Evolutionary conservation across 140 eudicot genomes (phyloP).

Genomic region (Erigeron philadelphicus): DNA sequence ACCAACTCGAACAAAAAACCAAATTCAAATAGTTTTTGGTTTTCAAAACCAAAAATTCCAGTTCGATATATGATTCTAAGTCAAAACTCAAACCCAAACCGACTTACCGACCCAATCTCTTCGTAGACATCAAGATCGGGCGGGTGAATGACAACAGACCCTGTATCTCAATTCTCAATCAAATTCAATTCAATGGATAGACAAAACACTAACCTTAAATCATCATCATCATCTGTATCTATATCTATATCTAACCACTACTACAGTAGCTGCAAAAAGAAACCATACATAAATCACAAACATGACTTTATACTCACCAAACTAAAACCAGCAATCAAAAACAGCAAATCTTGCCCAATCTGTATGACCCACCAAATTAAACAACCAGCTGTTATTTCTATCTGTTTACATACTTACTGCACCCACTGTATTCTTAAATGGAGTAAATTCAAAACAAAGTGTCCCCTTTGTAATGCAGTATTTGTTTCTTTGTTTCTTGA

Average conservation of each 20-base stretch:
- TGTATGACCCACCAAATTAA: conserved; percentile 39
- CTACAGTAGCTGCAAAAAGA: conserved; percentile 3
- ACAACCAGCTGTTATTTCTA: conserved; percentile 41
- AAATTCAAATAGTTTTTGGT: too few relatives aligned
- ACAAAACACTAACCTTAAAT: background rate
- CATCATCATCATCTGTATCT: conserved; percentile 36
- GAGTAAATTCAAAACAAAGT: conserved; percentile 54
- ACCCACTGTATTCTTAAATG: conserved; percentile 49
- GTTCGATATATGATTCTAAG: too few relatives aligned
- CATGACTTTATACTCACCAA: conserved; percentile 21
- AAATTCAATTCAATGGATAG: background rate
- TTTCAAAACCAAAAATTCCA: too few relatives aligned
- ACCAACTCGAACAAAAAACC: too few relatives aligned
- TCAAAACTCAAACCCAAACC: too few relatives aligned
- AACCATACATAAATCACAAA: conserved; percentile 10
- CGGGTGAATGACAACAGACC: too few relatives aligned
- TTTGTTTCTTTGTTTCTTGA: conserved; percentile 44
- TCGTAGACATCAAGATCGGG: too few relatives aligned
- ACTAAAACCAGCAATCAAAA: conserved; percentile 29
- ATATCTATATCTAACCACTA: conserved; percentile 20
- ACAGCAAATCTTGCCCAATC: conserved; percentile 49
- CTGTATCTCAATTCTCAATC: background rate
- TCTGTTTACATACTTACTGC: conserved; percentile 70
- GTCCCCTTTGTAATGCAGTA: conserved; percentile 64
- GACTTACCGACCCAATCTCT: too few relatives aligned